phyloP scores from a whole-genome alignment of 345 rosid genomes.

The Trapa incisa region DNA sequence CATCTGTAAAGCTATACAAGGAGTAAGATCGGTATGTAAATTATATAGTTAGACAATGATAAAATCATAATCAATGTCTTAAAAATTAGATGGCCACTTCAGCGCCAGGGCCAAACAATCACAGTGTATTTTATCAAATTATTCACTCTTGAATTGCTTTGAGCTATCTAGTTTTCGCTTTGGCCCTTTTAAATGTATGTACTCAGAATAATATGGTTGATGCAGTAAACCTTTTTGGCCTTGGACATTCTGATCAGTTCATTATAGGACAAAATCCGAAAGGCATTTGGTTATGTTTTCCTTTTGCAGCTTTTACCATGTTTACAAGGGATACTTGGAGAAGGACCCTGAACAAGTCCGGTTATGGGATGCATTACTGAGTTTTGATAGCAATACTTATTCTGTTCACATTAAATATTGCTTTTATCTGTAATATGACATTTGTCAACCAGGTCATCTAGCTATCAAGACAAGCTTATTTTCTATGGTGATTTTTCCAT shows the following conservation, averaged over 20 bases:
- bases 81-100: background rate
- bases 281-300: background rate
- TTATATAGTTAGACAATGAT: background rate
- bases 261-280: background rate
- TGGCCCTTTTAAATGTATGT: background rate
- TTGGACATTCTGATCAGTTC: background rate
- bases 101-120: background rate
- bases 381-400: background rate
- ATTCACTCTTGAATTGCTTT: background rate
- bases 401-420: background rate
- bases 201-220: background rate
- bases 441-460: background rate
- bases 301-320: background rate
- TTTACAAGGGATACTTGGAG: background rate
- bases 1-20: slow-evolving; percentile 1
- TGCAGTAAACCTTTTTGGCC: background rate
- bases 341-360: background rate
- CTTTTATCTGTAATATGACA: background rate
- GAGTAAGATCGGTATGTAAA: background rate
- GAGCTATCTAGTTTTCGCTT: background rate
- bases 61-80: background rate
- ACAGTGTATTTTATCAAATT: background rate
- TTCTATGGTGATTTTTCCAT: background rate
- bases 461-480: background rate
- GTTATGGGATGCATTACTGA: background rate